Evolutionary conservation across 2,329 filamentous ascomycete species (phyloP), one percentile per base, ranked within the genome.

Genomic region (Sporothrix brasiliensis): DNA sequence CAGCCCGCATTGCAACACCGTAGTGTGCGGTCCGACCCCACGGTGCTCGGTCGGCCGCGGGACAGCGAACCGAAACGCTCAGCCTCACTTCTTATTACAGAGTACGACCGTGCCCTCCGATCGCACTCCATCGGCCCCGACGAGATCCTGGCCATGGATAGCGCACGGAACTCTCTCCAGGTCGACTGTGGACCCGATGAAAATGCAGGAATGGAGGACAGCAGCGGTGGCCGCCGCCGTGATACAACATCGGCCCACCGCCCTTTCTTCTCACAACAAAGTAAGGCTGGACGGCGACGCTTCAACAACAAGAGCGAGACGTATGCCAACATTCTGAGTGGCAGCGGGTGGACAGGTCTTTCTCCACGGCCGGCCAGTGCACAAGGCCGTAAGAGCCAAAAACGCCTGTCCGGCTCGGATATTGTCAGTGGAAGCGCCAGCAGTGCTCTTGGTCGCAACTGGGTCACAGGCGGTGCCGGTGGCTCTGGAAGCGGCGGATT

Each of bases 281-380:
- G 41, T 11, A 39, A 56, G 9, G 52, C 21, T 9, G 61, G 41
- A 3, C 70, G 60, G 77, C 77, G 56, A 78, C 79, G 66, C 79
- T 80, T 49, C 44, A 60, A 61, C 60, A 68, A 60, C 53, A 70
- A 69, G 60, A 72, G 69, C 54, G 63, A 66, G 19, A 30, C 24
- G 1, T 66, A 66, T 39, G 61, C 61, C 50, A 69, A 72, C 77
- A 73, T 70, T 77, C 79, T 67, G 7, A 69, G 69, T 63, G 81
- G 80, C 13, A 81, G 79, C 70, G 74, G 34, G 83, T 80, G 85
- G 73, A 81, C 81, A 1, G 88, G 88, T 0, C 79, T 90, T 58
- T 87, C 86, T 2, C 88, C 88, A 0, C 82, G 88, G 50, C 88
- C 88, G 24, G 86, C 85, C n/a, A 89, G 87, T 75, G 83, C 82